phyloP scores from a whole-genome alignment of 371 early-diverging fungal species.

The Saksenaea oblongispora region DNA sequence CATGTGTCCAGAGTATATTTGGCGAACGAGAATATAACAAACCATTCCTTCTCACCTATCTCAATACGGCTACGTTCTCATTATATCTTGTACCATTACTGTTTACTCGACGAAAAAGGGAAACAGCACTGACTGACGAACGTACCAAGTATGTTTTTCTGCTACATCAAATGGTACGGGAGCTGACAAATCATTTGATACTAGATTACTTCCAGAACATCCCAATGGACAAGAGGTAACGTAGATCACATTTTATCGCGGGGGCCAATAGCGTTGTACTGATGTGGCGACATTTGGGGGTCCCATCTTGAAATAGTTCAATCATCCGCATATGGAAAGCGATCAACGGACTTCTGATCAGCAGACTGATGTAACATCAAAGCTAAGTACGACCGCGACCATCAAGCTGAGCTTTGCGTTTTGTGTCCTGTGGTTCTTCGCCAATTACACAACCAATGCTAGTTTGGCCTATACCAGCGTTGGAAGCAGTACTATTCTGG shows the following conservation, averaged over 20 bases:
- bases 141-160: slow-evolving; percentile 4
- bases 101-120: slow-evolving; percentile 9
- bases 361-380: background rate
- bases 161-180: background rate
- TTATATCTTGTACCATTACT: slow-evolving; percentile 60
- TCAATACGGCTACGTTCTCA: slow-evolving; percentile 80
- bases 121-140: slow-evolving; percentile 8
- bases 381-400: slow-evolving; percentile 51
- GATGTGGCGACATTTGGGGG: background rate
- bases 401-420: slow-evolving; percentile 72
- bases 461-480: slow-evolving; percentile 81
- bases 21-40: slow-evolving; percentile 69
- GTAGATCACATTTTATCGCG: background rate
- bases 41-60: slow-evolving; percentile 79
- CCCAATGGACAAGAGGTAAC: background rate
- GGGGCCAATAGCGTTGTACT: background rate
- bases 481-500: slow-evolving; percentile 79
- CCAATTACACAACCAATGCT: slow-evolving; percentile 77
- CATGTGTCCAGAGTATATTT: slow-evolving; percentile 65
- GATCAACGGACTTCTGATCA: background rate
- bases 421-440: slow-evolving; percentile 81
- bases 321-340: background rate
- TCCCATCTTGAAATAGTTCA: background rate
- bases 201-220: background rate
- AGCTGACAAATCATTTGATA: background rate